Evolutionary conservation across 1,284 basidiomycete species (phyloP).

Genomic region (Neotropicomus parvogracilis): DNA sequence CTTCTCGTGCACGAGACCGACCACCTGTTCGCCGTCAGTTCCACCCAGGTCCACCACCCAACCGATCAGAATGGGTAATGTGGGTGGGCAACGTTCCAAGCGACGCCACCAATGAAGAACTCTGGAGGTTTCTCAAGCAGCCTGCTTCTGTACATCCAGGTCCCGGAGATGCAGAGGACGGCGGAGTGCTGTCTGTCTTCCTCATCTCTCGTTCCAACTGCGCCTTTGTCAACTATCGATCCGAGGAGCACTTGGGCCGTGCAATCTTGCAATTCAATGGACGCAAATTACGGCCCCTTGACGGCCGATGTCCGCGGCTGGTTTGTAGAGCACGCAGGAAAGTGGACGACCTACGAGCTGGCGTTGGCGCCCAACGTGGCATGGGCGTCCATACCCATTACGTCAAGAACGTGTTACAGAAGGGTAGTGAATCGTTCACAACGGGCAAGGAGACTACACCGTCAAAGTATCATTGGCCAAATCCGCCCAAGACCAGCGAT

Average conservation of each 20-base stretch:
- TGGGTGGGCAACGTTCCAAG: slow-evolving; percentile 90
- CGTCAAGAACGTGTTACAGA: slow-evolving; percentile 55
- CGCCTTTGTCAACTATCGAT: slow-evolving; percentile 88
- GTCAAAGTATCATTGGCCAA: slow-evolving; percentile 22
- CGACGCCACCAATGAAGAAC: slow-evolving; percentile 83
- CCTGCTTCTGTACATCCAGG: slow-evolving; percentile 18
- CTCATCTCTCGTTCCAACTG: slow-evolving; percentile 91
- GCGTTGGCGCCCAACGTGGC: slow-evolving; percentile 89
- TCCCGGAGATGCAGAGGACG: slow-evolving; percentile 20
- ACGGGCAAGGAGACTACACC: slow-evolving; percentile 21
- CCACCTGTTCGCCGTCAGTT: slow-evolving; percentile 41
- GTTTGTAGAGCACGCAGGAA: slow-evolving; percentile 83
- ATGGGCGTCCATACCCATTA: slow-evolving; percentile 80
- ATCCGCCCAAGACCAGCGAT: not conserved
- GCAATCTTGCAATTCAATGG: slow-evolving; percentile 78
- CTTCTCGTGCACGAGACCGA: slow-evolving; percentile 20
- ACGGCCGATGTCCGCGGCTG: slow-evolving; percentile 72
- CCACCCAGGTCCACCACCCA: slow-evolving; percentile 64
- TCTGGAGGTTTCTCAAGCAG: slow-evolving; percentile 81
- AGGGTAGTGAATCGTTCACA: slow-evolving; percentile 30
- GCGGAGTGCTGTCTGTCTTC: slow-evolving; percentile 84
- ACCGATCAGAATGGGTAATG: slow-evolving; percentile 91
- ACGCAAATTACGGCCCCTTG: slow-evolving; percentile 57
- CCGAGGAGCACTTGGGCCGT: slow-evolving; percentile 56
- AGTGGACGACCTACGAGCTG: slow-evolving; percentile 86